These are phyloP conservation scores for Fomitiporia mediterranea DNA, from an alignment of 1,284 basidiomycete genomes.

Conservation along the genomic window DNA sequence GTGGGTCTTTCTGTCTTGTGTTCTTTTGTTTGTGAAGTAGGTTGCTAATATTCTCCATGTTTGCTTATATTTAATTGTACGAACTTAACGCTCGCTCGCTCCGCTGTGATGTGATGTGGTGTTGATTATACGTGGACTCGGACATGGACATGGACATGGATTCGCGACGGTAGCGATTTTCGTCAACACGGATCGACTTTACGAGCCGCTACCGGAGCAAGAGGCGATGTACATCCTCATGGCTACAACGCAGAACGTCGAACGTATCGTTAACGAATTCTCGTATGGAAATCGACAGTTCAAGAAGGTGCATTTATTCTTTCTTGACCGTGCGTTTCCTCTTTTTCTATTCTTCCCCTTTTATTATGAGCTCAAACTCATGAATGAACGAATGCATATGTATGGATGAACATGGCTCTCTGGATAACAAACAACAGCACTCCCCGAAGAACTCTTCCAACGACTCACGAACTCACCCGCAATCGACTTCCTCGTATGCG, in stretches of 20 bases:
- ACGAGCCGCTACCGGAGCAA: constrained; percentile 75
- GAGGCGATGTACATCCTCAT: constrained; percentile 94
- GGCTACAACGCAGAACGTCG: constrained; percentile 91
- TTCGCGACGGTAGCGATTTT: constrained; percentile 58
- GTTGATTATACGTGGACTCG: constrained; percentile 3
- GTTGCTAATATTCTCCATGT: neutral
- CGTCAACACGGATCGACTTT: constrained; percentile 58
- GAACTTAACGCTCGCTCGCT: too few relatives aligned
- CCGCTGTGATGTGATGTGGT: neutral
- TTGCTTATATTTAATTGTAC: neutral
- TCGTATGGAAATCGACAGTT: constrained; percentile 67
- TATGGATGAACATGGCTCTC: neutral
- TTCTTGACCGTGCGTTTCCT: constrained; percentile 76
- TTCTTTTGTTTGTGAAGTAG: neutral
- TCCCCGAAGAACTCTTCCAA: constrained; percentile 72
- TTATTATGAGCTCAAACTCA: constrained; percentile 9
- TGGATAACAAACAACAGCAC: constrained; percentile 43
- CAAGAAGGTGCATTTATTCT: constrained; percentile 88
- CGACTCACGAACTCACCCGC: constrained; percentile 67
- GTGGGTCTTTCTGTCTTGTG: constrained; percentile 44
- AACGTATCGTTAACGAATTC: constrained; percentile 88
- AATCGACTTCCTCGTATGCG: constrained; percentile 61
- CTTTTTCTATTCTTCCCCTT: constrained; percentile 4
- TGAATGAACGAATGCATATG: neutral
- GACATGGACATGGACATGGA: constrained; percentile 7